Evolutionary conservation across 1,284 basidiomycete species (phyloP).

Genomic region (Tilletia setariae): DNA sequence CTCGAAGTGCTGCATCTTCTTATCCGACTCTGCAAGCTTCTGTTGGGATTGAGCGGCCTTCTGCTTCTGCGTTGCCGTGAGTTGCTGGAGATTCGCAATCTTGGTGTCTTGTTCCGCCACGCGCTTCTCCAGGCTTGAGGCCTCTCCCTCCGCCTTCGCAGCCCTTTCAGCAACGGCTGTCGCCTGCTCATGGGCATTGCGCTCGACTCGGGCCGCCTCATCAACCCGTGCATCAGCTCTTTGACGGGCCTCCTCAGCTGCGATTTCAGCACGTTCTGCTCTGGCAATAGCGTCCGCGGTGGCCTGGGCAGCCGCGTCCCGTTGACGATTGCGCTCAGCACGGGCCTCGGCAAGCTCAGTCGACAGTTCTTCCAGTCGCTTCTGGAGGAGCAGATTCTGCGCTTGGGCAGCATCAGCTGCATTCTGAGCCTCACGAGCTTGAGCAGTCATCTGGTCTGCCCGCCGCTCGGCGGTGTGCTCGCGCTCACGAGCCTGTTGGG

Average conservation of each 20-base stretch:
- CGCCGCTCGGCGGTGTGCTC: constrained; percentile 16
- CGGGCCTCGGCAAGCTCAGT: constrained; percentile 26
- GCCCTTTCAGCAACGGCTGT: constrained; percentile 28
- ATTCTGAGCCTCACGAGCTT: constrained; percentile 23
- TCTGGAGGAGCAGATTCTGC: constrained; percentile 24
- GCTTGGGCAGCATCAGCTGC: constrained; percentile 5
- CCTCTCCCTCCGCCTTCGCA: constrained; percentile 36
- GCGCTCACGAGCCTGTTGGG: constrained; percentile 16
- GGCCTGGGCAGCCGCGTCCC: constrained; percentile 27
- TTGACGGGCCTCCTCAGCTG: constrained; percentile 22
- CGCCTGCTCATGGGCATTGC: constrained; percentile 19
- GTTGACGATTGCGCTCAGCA: constrained; percentile 27
- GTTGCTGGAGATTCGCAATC: constrained; percentile 36
- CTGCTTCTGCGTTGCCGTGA: constrained; percentile 45
- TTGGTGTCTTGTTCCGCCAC: constrained; percentile 39
- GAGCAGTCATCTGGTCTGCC: constrained; percentile 16
- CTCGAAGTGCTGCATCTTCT: constrained; percentile 36
- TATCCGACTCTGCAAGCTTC: constrained; percentile 38
- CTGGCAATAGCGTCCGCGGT: constrained; percentile 30
- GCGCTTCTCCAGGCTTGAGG: constrained; percentile 33
- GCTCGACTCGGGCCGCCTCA: constrained; percentile 23
- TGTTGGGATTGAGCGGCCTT: constrained; percentile 41
- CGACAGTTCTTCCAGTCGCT: constrained; percentile 28
- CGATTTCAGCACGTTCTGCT: constrained; percentile 24
- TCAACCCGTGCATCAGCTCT: constrained; percentile 23